Conservation (phyloP, 2,329 filamentous ascomycete genomes). For the Cladophialophora exuberans region DNA sequence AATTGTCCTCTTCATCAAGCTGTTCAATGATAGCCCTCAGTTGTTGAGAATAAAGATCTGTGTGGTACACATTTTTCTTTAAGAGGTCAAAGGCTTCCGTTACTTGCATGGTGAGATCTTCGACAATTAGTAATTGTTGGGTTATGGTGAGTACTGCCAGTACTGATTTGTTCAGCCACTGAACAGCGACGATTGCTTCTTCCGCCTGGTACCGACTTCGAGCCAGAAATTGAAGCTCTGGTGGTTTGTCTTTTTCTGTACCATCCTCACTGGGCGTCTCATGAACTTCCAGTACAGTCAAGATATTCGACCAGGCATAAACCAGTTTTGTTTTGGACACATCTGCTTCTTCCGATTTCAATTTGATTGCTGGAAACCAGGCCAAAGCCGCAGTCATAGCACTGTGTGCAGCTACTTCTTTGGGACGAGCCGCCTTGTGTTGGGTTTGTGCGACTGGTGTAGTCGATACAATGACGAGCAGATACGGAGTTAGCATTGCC, state of each 20-base stretch:
- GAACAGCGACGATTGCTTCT: conserved; percentile 92
- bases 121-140: conserved; percentile 87
- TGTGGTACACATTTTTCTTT: conserved; percentile 88
- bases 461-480: conserved; percentile 95
- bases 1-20: conserved; percentile 80
- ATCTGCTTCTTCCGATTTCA: conserved; percentile 74
- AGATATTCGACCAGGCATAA: conserved; percentile 98
- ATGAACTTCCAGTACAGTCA: conserved; percentile 88
- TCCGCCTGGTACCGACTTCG: conserved; percentile 90
- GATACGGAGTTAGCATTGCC: conserved; percentile 92
- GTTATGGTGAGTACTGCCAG: conserved; percentile 90
- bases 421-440: conserved; percentile 88
- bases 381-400: conserved; percentile 91
- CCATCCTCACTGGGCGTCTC: conserved; percentile 62
- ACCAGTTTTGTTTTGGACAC: conserved; percentile 79
- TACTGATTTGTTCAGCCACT: conserved; percentile 95
- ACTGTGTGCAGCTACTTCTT: conserved; percentile 86
- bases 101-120: conserved; percentile 85
- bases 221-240: conserved; percentile 76
- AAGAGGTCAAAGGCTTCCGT: conserved; percentile 94
- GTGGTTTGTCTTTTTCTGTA: conserved; percentile 74
- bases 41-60: conserved; percentile 86
- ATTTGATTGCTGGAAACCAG: conserved; percentile 94
- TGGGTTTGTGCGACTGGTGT: conserved; percentile 96
- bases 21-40: conserved; percentile 84